phyloP scores from a whole-genome alignment of 108 stramenopile genomes.

The Fistulifera pelliculosa region DNA sequence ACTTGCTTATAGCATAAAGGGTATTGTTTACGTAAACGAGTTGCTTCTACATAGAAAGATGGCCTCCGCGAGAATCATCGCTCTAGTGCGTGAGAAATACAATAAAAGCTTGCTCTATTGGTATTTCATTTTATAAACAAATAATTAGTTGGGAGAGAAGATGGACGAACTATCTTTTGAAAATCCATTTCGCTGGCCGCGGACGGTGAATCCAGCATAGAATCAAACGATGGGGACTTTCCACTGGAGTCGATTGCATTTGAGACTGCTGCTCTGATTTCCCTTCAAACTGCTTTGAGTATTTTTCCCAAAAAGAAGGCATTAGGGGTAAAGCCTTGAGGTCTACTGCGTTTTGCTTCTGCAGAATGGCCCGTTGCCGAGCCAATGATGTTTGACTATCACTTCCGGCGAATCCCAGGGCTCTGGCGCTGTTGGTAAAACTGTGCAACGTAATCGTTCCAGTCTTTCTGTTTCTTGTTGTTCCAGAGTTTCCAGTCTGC shows the following conservation, averaged over 20 bases:
- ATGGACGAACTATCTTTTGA: too few relatives aligned
- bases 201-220: neutral
- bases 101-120: too few relatives aligned
- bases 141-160: too few relatives aligned
- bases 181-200: too few relatives aligned
- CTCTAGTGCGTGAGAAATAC: too few relatives aligned
- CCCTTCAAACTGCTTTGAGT: neutral
- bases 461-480: neutral
- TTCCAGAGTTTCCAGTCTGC: slow-evolving; percentile 6
- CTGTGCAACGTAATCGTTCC: neutral
- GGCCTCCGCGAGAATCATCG: too few relatives aligned
- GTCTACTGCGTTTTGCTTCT: neutral
- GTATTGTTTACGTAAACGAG: too few relatives aligned
- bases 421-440: slow-evolving; percentile 3
- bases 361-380: neutral
- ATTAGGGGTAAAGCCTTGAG: neutral
- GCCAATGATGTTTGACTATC: too few relatives aligned
- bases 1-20: too few relatives aligned
- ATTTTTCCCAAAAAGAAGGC: neutral
- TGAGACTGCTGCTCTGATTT: neutral
- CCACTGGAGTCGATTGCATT: neutral
- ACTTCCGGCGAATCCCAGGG: slow-evolving; percentile 2
- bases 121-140: too few relatives aligned
- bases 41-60: too few relatives aligned
- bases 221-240: neutral